Percentiles rank a stretch among this genome's conserved stretches.
Conservation (phyloP, 1,139 yeast genomes). For the Kluyveromyces sp. region DNA sequence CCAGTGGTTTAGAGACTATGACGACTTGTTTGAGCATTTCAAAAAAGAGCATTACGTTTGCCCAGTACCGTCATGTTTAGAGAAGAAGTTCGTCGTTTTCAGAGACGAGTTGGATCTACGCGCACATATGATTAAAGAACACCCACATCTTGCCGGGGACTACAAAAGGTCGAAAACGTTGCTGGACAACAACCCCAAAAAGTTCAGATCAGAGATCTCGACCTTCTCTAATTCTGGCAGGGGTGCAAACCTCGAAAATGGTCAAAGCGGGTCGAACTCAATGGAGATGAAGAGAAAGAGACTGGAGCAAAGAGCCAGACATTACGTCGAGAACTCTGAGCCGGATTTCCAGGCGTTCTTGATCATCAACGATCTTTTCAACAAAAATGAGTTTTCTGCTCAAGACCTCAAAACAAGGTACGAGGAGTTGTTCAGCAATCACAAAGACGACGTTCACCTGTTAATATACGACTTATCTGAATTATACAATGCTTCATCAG, state of each 20-base stretch:
- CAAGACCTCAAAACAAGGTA: slow-evolving; percentile 46
- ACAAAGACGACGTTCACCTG: slow-evolving; percentile 44
- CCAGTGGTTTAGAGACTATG: slow-evolving; percentile 73
- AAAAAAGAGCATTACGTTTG: slow-evolving; percentile 68
- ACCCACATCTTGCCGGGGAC: slow-evolving; percentile 52
- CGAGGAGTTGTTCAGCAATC: slow-evolving; percentile 41
- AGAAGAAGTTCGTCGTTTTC: slow-evolving; percentile 86
- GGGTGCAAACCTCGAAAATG: slow-evolving; percentile 22
- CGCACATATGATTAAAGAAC: slow-evolving; percentile 83
- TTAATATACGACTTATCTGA: slow-evolving; percentile 53
- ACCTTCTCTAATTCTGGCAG: slow-evolving; percentile 41
- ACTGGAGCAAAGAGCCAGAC: slow-evolving; percentile 80
- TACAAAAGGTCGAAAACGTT: slow-evolving; percentile 29
- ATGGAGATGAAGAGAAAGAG: slow-evolving; percentile 52
- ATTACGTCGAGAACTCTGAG: slow-evolving; percentile 54
- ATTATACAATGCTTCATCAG: slow-evolving; percentile 40
- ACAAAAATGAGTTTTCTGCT: slow-evolving; percentile 43
- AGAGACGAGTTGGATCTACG: slow-evolving; percentile 78
- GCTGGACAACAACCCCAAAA: slow-evolving; percentile 20
- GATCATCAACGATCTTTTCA: slow-evolving; percentile 44
- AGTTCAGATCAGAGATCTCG: slow-evolving; percentile 63
- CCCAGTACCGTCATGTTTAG: slow-evolving; percentile 74
- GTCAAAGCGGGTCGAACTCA: slow-evolving; percentile 22
- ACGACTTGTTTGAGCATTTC: slow-evolving; percentile 69
- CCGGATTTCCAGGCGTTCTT: slow-evolving; percentile 44